Percentiles rank a stretch among this genome's conserved stretches.
Conservation (phyloP, 805 yeast genomes). For the Komagataella mondaviorum region DNA sequence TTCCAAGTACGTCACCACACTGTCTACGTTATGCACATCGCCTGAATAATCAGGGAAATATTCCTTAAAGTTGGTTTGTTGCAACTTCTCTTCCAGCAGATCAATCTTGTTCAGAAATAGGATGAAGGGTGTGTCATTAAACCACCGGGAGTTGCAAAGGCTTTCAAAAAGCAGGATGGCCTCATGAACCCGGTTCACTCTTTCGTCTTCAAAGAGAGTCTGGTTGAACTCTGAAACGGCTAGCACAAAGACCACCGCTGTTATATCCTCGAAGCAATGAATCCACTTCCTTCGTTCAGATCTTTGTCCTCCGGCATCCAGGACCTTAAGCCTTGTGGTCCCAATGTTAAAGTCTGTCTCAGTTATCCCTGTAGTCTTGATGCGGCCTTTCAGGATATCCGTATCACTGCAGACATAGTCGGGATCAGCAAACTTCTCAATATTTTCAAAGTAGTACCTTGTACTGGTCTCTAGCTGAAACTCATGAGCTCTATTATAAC, state of each 20-base stretch:
- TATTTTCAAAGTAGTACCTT: conserved; percentile 64
- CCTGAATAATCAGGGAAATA: conserved; percentile 76
- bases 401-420: conserved; percentile 60
- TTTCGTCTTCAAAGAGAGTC: conserved; percentile 76
- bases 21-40: conserved; percentile 44
- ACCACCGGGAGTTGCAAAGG: conserved; percentile 77
- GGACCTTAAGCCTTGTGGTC: conserved; percentile 54
- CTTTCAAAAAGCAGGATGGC: conserved; percentile 75
- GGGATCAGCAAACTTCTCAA: conserved; percentile 48
- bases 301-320: conserved; percentile 96
- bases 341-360: conserved; percentile 67
- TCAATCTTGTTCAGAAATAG: conserved; percentile 85
- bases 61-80: conserved; percentile 46
- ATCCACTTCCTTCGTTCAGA: conserved; percentile 90
- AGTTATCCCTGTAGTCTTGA: conserved; percentile 91
- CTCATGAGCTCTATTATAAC: conserved; percentile 50
- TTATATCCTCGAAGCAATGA: conserved; percentile 83
- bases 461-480: conserved; percentile 83
- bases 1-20: conserved; percentile 63
- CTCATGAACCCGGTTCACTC: conserved; percentile 85
- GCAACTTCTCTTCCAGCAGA: conserved; percentile 58
- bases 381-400: conserved; percentile 82
- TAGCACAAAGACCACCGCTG: conserved; percentile 76
- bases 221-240: conserved; percentile 93
- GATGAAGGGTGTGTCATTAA: conserved; percentile 74